Evolutionary conservation across 139 green algal genomes (phyloP).

Genomic region (Monoraphidium neglectum): DNA sequence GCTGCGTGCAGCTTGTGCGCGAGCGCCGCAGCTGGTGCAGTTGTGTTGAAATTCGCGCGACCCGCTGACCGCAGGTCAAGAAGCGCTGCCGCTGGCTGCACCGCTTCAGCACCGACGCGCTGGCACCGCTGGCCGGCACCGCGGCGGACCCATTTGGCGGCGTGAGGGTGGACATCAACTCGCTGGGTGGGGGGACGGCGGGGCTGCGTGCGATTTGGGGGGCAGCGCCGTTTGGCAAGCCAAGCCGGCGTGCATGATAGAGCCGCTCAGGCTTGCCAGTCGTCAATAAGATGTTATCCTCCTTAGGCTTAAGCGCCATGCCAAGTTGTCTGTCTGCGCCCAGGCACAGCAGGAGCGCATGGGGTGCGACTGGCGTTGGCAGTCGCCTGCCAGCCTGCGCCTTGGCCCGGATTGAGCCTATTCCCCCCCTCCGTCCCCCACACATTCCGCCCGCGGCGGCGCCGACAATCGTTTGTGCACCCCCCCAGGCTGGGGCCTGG

Average conservation of each 20-base stretch:
- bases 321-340: too few relatives aligned
- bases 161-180: slow-evolving; percentile 66
- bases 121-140: slow-evolving; percentile 51
- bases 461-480: too few relatives aligned
- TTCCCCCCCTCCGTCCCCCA: too few relatives aligned
- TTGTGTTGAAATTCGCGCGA: neutral
- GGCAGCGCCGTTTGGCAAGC: neutral
- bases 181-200: slow-evolving; percentile 45
- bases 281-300: too few relatives aligned
- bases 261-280: too few relatives aligned
- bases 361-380: too few relatives aligned
- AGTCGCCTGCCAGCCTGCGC: too few relatives aligned
- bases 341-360: too few relatives aligned
- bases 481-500: slow-evolving; percentile 72
- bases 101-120: slow-evolving; percentile 52
- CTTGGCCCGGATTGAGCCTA: too few relatives aligned
- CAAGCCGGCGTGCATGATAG: too few relatives aligned
- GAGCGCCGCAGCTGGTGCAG: neutral
- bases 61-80: slow-evolving; percentile 47
- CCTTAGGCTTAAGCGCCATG: too few relatives aligned
- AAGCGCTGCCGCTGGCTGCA: slow-evolving; percentile 72
- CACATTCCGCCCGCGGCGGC: too few relatives aligned
- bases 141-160: slow-evolving; percentile 65
- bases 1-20: neutral
- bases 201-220: neutral